A percentile compares a stretch with the other conserved stretches of the same genome.
Conservation (phyloP, 192 early-diverging fungal species). For the Coemansia sp. region DNA sequence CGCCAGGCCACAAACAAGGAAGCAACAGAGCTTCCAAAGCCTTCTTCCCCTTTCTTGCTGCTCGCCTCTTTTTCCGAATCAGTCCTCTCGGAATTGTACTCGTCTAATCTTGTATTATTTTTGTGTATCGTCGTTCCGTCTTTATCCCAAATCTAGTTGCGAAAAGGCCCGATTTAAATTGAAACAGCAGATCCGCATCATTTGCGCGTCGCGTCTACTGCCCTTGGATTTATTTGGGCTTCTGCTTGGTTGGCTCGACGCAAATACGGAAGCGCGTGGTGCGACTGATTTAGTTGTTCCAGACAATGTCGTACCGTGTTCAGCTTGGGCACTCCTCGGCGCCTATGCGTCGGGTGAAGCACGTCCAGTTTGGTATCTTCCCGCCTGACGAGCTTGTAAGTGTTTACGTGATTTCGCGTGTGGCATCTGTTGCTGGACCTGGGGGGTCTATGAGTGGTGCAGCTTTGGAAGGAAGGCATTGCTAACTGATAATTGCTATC, state of each 20-base stretch:
- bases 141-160: background rate
- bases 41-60: background rate
- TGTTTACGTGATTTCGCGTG: slow-evolving; percentile 9
- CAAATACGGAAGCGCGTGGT: background rate
- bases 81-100: background rate
- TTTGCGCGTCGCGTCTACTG: background rate
- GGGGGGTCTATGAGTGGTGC: background rate
- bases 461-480: background rate
- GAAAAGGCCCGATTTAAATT: background rate
- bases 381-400: slow-evolving; percentile 96
- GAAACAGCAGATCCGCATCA: background rate
- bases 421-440: slow-evolving; percentile 2
- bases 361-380: slow-evolving; percentile 94
- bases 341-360: slow-evolving; percentile 72
- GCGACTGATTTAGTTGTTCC: background rate
- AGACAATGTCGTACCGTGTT: slow-evolving; percentile 39
- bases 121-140: background rate
- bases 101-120: slow-evolving; percentile 4
- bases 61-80: slow-evolving; percentile 1
- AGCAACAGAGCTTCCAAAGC: background rate
- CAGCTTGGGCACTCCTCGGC: slow-evolving; percentile 48
- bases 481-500: background rate
- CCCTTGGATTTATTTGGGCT: background rate
- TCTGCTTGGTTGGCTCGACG: background rate
- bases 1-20: background rate